Conservation (phyloP, 2,329 filamentous ascomycete species). For the Mariannaea elegans region DNA sequence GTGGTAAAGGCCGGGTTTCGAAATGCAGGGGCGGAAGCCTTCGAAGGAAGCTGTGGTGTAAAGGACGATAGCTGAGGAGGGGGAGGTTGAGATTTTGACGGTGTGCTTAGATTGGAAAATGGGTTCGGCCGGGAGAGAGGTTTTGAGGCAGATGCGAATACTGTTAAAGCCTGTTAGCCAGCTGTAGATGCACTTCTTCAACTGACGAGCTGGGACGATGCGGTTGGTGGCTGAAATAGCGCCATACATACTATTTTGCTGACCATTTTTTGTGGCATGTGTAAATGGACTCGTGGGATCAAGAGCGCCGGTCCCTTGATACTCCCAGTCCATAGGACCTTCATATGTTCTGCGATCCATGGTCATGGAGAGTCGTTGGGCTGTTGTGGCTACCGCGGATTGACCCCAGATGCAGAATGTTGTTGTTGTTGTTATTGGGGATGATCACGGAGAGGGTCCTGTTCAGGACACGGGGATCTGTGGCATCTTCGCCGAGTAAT, state of each 20-base stretch:
- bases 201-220: neutral
- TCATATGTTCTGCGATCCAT: slow-evolving; percentile 68
- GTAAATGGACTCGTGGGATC: slow-evolving; percentile 71
- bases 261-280: slow-evolving; percentile 55
- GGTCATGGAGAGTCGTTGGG: slow-evolving; percentile 20
- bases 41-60: slow-evolving; percentile 52
- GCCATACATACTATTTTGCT: slow-evolving; percentile 53
- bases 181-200: neutral
- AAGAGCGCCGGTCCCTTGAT: slow-evolving; percentile 64
- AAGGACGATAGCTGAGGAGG: slow-evolving; percentile 57
- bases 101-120: slow-evolving; percentile 49
- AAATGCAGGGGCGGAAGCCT: slow-evolving; percentile 60
- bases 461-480: slow-evolving; percentile 18
- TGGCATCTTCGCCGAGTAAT: slow-evolving; percentile 23
- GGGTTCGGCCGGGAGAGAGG: slow-evolving; percentile 44
- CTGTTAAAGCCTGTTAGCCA: slow-evolving; percentile 39
- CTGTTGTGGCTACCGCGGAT: slow-evolving; percentile 22
- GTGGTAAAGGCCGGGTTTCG: slow-evolving; percentile 73
- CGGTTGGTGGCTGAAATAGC: neutral
- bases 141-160: slow-evolving; percentile 51
- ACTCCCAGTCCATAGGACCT: slow-evolving; percentile 74
- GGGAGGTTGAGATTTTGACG: slow-evolving; percentile 51
- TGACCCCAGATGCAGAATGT: slow-evolving; percentile 7
- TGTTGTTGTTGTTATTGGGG: slow-evolving; percentile 3
- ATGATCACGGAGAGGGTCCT: neutral